phyloP scores from a whole-genome alignment of 2,329 filamentous ascomycete genomes.

The Clathrospora elynae region DNA sequence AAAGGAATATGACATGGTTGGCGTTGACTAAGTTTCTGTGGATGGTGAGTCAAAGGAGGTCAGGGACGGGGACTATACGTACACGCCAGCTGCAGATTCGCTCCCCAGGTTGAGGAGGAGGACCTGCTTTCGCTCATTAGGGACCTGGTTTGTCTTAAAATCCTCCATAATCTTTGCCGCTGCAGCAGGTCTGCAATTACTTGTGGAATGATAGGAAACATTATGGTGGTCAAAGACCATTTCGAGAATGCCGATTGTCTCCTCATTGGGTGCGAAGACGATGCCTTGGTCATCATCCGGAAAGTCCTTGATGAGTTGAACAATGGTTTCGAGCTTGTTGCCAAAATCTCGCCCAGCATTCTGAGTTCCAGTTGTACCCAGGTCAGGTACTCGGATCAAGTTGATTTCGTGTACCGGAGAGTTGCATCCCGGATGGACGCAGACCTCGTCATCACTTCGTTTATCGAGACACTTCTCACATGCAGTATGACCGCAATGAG shows the following conservation, averaged over 20 bases:
- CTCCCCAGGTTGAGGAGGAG: constrained; percentile 63
- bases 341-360: constrained; percentile 36
- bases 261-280: constrained; percentile 33
- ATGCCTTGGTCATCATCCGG: constrained; percentile 45
- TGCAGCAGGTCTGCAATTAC: constrained; percentile 11
- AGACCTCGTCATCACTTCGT: constrained; percentile 30
- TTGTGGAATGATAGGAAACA: constrained; percentile 24
- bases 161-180: constrained; percentile 31
- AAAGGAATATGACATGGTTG: constrained; percentile 68
- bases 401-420: constrained; percentile 20
- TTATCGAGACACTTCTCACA: constrained; percentile 29
- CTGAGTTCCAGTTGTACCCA: constrained; percentile 23
- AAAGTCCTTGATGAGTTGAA: constrained; percentile 46
- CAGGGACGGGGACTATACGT: constrained; percentile 40
- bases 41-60: constrained; percentile 5
- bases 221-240: constrained; percentile 21
- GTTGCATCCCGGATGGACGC: constrained; percentile 28
- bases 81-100: constrained; percentile 65
- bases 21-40: constrained; percentile 65
- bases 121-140: constrained; percentile 50
- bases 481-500: constrained; percentile 36
- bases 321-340: constrained; percentile 33
- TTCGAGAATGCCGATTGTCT: constrained; percentile 24
- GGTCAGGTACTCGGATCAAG: constrained; percentile 28
- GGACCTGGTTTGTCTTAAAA: constrained; percentile 34